A percentile compares a stretch with the other conserved stretches of the same genome.
Evolutionary conservation across 805 yeast species (phyloP).

Genomic region (Saccharomyces eubayanus): DNA sequence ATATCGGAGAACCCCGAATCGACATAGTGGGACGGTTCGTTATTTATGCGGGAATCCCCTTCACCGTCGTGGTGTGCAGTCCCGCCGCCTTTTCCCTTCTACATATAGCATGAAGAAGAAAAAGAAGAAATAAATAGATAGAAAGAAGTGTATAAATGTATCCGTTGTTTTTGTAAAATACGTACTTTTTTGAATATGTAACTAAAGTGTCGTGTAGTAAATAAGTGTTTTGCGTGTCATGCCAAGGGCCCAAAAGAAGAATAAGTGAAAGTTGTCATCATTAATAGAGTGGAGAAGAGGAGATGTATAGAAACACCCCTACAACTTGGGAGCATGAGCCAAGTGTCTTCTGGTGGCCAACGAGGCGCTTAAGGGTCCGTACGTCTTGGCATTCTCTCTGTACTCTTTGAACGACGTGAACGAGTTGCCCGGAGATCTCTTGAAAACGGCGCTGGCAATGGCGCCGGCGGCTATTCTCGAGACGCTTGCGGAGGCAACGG

Average conservation of each 20-base stretch:
- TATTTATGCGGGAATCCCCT: slow-evolving; percentile 76
- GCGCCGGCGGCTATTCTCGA: slow-evolving; percentile 1
- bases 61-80: slow-evolving; percentile 37
- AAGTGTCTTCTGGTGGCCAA: slow-evolving; percentile 18
- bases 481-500: slow-evolving; percentile 1
- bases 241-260: neutral
- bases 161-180: neutral
- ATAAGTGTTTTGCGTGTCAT: neutral
- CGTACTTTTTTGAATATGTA: neutral
- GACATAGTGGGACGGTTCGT: slow-evolving; percentile 69
- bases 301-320: neutral
- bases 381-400: slow-evolving; percentile 33
- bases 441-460: slow-evolving; percentile 5
- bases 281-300: neutral
- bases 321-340: slow-evolving; percentile 1
- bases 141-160: neutral
- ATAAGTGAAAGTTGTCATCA: neutral
- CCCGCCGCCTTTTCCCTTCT: slow-evolving; percentile 12
- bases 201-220: neutral
- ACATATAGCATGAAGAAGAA: neutral
- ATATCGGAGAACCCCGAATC: slow-evolving; percentile 57
- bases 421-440: slow-evolving; percentile 26
- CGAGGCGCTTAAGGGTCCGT: slow-evolving; percentile 32
- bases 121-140: neutral
- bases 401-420: slow-evolving; percentile 32